Evolutionary conservation across 139 green algal species (phyloP).

Genomic region (Diplosphaera chodatii): DNA sequence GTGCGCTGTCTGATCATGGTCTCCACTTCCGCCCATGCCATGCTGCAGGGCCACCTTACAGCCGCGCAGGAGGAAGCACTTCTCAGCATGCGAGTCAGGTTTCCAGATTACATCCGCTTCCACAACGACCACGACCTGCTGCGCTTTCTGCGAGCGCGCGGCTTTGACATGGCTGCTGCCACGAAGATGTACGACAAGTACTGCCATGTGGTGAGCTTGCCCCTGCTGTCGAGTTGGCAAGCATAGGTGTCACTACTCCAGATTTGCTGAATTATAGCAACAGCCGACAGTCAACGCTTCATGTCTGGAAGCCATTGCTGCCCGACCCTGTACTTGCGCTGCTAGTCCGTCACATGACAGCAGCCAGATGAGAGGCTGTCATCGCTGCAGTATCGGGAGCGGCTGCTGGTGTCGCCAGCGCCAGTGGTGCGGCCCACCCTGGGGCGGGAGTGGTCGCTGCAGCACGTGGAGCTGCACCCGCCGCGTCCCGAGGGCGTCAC

Average conservation of each 20-base stretch:
- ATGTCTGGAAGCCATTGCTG: too few species aligned
- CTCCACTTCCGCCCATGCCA: too few species aligned
- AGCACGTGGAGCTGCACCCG: background rate
- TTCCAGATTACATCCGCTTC: background rate
- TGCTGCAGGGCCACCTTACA: background rate
- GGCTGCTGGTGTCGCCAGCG: background rate
- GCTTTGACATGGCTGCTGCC: slow-evolving; percentile 39
- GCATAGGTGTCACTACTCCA: too few species aligned
- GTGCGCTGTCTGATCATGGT: too few species aligned
- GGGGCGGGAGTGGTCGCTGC: background rate
- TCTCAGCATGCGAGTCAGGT: background rate
- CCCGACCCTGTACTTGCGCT: too few species aligned
- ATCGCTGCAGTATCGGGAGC: background rate
- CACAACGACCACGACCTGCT: slow-evolving; percentile 14
- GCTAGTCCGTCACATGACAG: too few species aligned
- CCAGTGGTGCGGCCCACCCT: background rate
- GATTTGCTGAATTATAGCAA: too few species aligned
- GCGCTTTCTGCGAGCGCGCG: slow-evolving; percentile 50
- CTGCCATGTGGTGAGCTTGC: background rate
- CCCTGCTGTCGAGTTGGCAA: too few species aligned
- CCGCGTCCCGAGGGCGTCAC: background rate
- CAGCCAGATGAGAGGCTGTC: too few species aligned
- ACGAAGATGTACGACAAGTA: slow-evolving; percentile 33
- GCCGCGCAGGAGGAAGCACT: background rate
- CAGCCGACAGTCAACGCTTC: too few species aligned